These are phyloP conservation scores for Nigrospora sphaerica DNA, from an alignment of 2,329 filamentous ascomycete genomes.

Conservation along the genomic window DNA sequence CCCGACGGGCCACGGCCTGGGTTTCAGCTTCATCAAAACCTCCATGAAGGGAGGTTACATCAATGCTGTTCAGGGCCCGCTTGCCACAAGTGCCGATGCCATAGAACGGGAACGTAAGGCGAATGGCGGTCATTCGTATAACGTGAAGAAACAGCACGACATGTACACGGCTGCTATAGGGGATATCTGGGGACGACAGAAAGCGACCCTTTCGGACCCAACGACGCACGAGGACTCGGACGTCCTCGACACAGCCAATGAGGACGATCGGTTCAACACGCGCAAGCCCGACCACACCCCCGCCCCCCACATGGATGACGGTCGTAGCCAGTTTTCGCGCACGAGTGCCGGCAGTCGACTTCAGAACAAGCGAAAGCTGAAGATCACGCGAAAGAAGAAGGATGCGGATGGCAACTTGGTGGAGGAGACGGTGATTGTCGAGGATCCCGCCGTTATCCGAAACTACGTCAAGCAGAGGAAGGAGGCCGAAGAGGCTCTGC, in stretches of 20 bases:
- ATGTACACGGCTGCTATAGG: constrained; percentile 89
- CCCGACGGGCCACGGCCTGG: constrained; percentile 85
- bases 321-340: constrained; percentile 69
- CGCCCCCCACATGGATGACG: constrained; percentile 65
- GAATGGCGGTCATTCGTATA: constrained; percentile 93
- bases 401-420: constrained; percentile 60
- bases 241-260: constrained; percentile 49
- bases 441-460: constrained; percentile 79
- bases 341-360: constrained; percentile 62
- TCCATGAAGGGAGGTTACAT: constrained; percentile 97
- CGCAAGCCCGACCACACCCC: constrained; percentile 63
- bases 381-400: constrained; percentile 63
- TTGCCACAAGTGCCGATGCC: constrained; percentile 69
- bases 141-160: constrained; percentile 87
- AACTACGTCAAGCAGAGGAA: constrained; percentile 78
- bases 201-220: constrained; percentile 65
- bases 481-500: constrained; percentile 62
- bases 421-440: constrained; percentile 53
- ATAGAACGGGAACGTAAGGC: constrained; percentile 82
- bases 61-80: constrained; percentile 65
- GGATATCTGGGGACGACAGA: constrained; percentile 88
- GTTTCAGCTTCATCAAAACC: constrained; percentile 94
- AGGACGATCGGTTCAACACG: constrained; percentile 67
- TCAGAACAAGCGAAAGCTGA: constrained; percentile 53
- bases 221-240: constrained; percentile 61